Evolutionary conservation across 2,329 filamentous ascomycete species (phyloP).

Genomic region (Colletotrichum navitas): DNA sequence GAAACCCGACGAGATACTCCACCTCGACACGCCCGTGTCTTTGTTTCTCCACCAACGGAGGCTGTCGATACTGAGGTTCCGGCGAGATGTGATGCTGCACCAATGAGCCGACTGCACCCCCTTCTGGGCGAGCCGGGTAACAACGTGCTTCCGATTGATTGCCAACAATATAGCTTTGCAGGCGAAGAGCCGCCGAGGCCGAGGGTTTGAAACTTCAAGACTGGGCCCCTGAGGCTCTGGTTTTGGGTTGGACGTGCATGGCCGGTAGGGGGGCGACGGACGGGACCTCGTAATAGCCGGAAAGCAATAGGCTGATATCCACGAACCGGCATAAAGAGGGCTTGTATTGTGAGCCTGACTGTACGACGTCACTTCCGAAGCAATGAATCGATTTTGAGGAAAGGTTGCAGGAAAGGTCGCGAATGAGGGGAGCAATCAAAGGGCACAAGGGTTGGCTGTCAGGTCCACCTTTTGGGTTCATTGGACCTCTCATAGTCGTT

Average conservation of each 20-base stretch:
- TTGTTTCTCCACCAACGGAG: constrained; percentile 41
- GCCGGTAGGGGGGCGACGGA: constrained; percentile 20
- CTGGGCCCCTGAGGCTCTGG: constrained; percentile 6
- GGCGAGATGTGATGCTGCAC: constrained; percentile 23
- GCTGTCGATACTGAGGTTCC: neutral
- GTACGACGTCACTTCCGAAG: constrained; percentile 8
- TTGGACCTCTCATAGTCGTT: constrained; percentile 38
- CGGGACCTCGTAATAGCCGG: constrained; percentile 13
- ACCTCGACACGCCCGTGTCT: constrained; percentile 17
- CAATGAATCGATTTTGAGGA: constrained; percentile 16
- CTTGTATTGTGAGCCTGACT: constrained; percentile 7
- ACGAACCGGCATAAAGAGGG: neutral
- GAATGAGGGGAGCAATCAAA: constrained; percentile 18
- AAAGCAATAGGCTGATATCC: neutral
- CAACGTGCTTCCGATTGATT: constrained; percentile 28
- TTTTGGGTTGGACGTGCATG: constrained; percentile 4
- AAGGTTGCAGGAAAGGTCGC: constrained; percentile 21
- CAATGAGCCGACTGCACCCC: constrained; percentile 1
- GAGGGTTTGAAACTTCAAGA: constrained; percentile 16
- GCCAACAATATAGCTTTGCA: constrained; percentile 6
- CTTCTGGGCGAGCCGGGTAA: neutral
- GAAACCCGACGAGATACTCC: constrained; percentile 27
- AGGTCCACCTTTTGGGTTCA: constrained; percentile 16
- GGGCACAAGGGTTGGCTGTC: constrained; percentile 10
- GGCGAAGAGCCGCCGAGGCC: constrained; percentile 2